Base-by-base conservation (phyloP, 768 basidiomycete species). In the Hemileccinum impolitum region DNA sequence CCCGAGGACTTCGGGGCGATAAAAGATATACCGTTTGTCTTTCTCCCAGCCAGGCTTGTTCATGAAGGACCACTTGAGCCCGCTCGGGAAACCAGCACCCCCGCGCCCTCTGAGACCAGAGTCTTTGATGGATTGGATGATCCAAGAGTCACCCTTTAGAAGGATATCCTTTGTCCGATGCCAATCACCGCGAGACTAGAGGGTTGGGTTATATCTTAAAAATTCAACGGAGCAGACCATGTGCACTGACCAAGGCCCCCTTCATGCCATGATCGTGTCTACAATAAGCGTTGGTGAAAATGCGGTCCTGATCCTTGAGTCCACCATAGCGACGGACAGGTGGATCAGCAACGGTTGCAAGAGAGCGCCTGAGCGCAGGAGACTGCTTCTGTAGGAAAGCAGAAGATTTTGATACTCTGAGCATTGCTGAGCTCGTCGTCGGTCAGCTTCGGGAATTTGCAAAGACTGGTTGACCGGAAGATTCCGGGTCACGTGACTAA, bases 21-120 rank as follows among this genome's bases (percentile, higher is more conserved):
- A 39, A 23, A 44, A 43, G 19, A 35, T 39, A 58, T 72, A 90
- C 86, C 91, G 76, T 57, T 82, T 83, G 63, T 97, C 95, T 65
- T 90, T 87, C 74, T 98, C 84, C 95, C 95, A 97, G 23, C 85
- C 85, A n/a, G 94, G 94, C 72, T 98, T 99, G 78, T 99, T 98
- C 95, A 98, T 95, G 68, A 93, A 94, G 62, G 86, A 89, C 94
- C 94, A 97, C 67, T 98, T 97, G 59, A 98, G 75, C 19, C 95
- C 95, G 56, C 86, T 89, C 0, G 95, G 95, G 66, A 99, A 99
- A 25, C 95, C 95, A 36, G 95, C 95, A 45, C 95, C 95, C 44
- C 95, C 95, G 47, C 95, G 85, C 12, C 95, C 95, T 63, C 95
- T 84, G 31, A 98, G 79, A 39, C 95, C 95, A 18, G 93, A 96